Conservation (phyloP, 192 early-diverging fungal genomes). For the Coemansia sp. region DNA sequence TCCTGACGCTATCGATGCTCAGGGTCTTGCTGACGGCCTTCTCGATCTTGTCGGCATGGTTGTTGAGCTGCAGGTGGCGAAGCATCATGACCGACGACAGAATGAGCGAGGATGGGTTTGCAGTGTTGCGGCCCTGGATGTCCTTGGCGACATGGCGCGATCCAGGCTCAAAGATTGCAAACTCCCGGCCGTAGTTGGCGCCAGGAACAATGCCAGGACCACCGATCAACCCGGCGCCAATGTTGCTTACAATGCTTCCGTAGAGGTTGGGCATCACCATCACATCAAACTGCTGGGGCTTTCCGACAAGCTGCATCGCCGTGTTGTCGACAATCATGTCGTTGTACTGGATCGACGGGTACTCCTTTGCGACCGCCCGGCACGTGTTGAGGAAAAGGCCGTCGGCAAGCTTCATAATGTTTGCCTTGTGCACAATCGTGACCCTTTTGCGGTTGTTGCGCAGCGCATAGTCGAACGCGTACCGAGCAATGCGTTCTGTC, state of each 20-base stretch:
- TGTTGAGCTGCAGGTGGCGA: slow-evolving; percentile 86
- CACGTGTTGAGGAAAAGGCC: slow-evolving; percentile 97
- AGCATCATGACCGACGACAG: slow-evolving; percentile 95
- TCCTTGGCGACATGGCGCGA: slow-evolving; percentile 98
- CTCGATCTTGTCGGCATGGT: slow-evolving; percentile 89
- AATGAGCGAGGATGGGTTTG: slow-evolving; percentile 94
- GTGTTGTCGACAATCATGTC: slow-evolving; percentile 99
- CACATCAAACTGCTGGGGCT: slow-evolving; percentile 97
- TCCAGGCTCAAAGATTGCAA: slow-evolving; percentile 96
- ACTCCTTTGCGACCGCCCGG: slow-evolving; percentile 93
- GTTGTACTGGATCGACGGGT: slow-evolving; percentile 88
- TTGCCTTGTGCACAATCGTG: slow-evolving; percentile 99
- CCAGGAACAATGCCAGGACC: slow-evolving; percentile 96
- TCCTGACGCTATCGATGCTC: slow-evolving; percentile 67
- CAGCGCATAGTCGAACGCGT: slow-evolving; percentile 98
- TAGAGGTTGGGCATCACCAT: slow-evolving; percentile 99
- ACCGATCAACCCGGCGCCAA: slow-evolving; percentile 95
- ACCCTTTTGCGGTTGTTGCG: slow-evolving; percentile 98
- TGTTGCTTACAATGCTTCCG: slow-evolving; percentile 98
- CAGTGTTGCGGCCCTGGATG: slow-evolving; percentile 90
- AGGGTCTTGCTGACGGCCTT: slow-evolving; percentile 89
- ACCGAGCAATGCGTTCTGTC: slow-evolving; percentile 98
- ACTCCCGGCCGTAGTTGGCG: slow-evolving; percentile 97
- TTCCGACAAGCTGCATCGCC: slow-evolving; percentile 98
- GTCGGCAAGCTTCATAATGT: slow-evolving; percentile 99